phyloP scores from a whole-genome alignment of 2,329 filamentous ascomycete species.

The Calycina herbarum region DNA sequence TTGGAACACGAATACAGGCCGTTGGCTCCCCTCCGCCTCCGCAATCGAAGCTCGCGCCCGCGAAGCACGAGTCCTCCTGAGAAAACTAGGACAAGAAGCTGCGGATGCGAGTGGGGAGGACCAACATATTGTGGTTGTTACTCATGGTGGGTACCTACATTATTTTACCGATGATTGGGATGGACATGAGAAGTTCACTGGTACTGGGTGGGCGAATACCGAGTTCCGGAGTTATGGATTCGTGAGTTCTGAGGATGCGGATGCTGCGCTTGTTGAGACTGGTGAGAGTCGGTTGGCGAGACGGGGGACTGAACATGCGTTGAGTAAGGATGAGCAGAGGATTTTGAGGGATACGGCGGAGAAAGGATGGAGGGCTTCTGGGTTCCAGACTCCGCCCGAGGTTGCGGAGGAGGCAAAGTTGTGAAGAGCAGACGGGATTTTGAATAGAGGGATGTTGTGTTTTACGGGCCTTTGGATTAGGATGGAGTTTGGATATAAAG shows the following conservation, averaged over 20 bases:
- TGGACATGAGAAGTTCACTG: constrained; percentile 41
- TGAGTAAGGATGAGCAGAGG: constrained; percentile 30
- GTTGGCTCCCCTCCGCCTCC: constrained; percentile 20
- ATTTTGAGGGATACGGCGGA: constrained; percentile 27
- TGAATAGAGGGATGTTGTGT: neutral
- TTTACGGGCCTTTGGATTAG: neutral
- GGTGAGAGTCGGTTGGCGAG: constrained; percentile 30
- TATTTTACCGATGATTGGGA: constrained; percentile 83
- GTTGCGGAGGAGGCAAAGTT: constrained; percentile 17
- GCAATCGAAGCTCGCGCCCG: constrained; percentile 44
- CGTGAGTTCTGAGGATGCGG: constrained; percentile 18
- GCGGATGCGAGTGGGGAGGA: constrained; percentile 43
- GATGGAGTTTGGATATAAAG: neutral
- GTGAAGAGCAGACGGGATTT: constrained; percentile 3
- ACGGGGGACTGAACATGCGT: constrained; percentile 25
- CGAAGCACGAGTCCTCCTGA: constrained; percentile 60
- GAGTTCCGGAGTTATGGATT: constrained; percentile 36
- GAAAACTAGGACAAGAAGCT: constrained; percentile 39
- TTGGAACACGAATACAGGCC: constrained; percentile 68
- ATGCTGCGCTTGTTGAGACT: constrained; percentile 33
- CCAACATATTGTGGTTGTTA: constrained; percentile 71
- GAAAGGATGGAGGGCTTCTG: constrained; percentile 27
- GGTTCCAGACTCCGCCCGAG: constrained; percentile 20
- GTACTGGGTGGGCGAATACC: constrained; percentile 37
- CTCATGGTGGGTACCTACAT: constrained; percentile 82